Base-by-base conservation (phyloP, 805 yeast species). In the Nakazawaea holstii region DNA sequence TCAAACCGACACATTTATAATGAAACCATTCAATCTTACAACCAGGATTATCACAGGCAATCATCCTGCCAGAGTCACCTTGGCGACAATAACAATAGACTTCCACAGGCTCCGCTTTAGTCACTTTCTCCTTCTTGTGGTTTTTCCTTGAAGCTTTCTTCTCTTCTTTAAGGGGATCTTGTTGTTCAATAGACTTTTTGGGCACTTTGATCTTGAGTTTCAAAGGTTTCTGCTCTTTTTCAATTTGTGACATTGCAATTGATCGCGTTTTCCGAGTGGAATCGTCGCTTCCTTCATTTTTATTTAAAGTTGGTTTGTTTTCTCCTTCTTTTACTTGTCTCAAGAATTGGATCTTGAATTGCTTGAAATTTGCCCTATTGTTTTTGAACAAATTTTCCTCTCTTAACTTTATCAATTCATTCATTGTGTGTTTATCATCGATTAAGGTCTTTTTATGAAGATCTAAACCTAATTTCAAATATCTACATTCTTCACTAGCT, bases 61-160 rank as follows among this genome's bases (percentile, higher is more conserved):
- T 88, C 99, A 92, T 92, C 57, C 84, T 88, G 24, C 99, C 99
- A 56, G 69, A 73, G 1, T 80, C 72, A 1, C 73, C 74, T n/a
- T 76, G 72, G 39, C 69, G 67, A 55, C 84, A 78, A 56, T 70
- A 68, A 58, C 84, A 78, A 57, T 76, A 78, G 27, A 43, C 39
- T 35, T 54, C 52, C 1, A 48, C 57, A n/a, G 50, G 52, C 10
- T 46, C 50, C 9, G 51, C 56, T 13, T 49, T 57, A 20, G 5
- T 20, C 24, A 5, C 24, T n/a, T n/a, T n/a, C 24, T 20, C 14
- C 6, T 26, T 39, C 13, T 31, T 46, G n/a, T 49, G 55, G 15
- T 53, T 53, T 8, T 54, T 50, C 24, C 24, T 20, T 20, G 24
- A 20, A 20, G 24, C 24, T 20, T 20, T 20, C 24, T 20, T 20